Conservation (phyloP, 495 filamentous ascomycete genomes). For the Penicillium antarcticum region DNA sequence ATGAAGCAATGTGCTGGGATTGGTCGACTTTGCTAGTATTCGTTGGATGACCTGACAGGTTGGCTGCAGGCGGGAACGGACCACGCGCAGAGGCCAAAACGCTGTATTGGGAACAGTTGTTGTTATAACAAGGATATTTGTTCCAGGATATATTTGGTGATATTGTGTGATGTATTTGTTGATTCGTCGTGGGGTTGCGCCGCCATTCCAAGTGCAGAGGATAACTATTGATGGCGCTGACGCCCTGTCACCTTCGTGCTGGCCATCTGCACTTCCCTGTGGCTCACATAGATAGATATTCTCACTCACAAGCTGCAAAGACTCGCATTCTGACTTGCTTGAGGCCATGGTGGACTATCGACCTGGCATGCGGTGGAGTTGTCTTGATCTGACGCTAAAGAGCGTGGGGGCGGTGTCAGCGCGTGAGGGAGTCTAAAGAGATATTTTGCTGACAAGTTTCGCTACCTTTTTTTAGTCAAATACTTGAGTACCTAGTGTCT, state of each 20-base stretch:
- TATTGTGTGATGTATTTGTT: conserved; percentile 26
- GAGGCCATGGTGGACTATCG: conserved; percentile 6
- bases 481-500: too few relatives aligned
- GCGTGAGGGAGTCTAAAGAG: too few relatives aligned
- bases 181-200: conserved; percentile 26
- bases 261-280: not conserved
- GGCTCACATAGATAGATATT: conserved; percentile 21
- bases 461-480: too few relatives aligned
- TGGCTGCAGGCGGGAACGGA: conserved; percentile 19
- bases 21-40: conserved; percentile 4
- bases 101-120: conserved; percentile 15
- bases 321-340: conserved; percentile 1
- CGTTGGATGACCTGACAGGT: conserved; percentile 17
- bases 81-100: conserved; percentile 14
- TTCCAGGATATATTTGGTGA: conserved; percentile 12
- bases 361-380: not conserved
- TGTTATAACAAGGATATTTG: conserved; percentile 27
- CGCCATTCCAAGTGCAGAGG: conserved; percentile 29
- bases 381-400: too few relatives aligned
- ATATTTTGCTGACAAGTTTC: too few relatives aligned
- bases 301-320: conserved; percentile 9
- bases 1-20: conserved; percentile 26
- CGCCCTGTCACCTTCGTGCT: not conserved
- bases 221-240: conserved; percentile 18
- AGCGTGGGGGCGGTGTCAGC: too few relatives aligned